These are phyloP conservation scores for Panus rudis DNA, from an alignment of 768 basidiomycete species.

Conservation along the genomic window DNA sequence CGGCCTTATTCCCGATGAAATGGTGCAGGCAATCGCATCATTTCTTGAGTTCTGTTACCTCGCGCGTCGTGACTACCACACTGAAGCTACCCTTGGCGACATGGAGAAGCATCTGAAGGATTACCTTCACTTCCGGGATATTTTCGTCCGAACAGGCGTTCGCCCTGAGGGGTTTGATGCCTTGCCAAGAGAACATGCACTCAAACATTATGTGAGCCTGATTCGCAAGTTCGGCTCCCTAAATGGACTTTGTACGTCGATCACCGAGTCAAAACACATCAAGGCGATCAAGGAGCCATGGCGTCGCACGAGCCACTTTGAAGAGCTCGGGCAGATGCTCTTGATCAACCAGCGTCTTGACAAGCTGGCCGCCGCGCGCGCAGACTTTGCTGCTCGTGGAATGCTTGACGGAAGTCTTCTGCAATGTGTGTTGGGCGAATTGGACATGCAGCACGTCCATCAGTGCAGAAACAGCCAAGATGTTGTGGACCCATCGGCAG, in stretches of 20 bases:
- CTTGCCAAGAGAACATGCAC: constrained; percentile 12
- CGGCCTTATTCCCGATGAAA: constrained; percentile 10
- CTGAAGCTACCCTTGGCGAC: neutral
- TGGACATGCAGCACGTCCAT: too few relatives aligned
- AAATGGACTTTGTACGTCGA: constrained; percentile 17
- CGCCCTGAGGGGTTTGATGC: constrained; percentile 9
- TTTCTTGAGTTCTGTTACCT: constrained; percentile 23
- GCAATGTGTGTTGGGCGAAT: neutral
- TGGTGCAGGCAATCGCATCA: constrained; percentile 9
- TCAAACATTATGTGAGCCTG: constrained; percentile 6
- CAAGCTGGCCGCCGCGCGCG: constrained; percentile 14
- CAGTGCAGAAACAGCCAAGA: too few relatives aligned
- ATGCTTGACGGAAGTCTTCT: constrained; percentile 6
- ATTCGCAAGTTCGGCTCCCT: constrained; percentile 11
- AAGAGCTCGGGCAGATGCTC: constrained; percentile 16
- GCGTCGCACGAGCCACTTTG: constrained; percentile 12
- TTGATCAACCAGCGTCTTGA: constrained; percentile 14
- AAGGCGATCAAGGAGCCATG: constrained; percentile 18
- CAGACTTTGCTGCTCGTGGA: constrained; percentile 9
- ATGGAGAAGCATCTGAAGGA: constrained; percentile 10
- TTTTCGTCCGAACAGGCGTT: constrained; percentile 12
- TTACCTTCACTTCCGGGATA: constrained; percentile 9
- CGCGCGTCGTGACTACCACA: constrained; percentile 3
- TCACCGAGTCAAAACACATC: constrained; percentile 18
- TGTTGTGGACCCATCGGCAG: too few relatives aligned